Evolutionary conservation across 306 rosid genomes (phyloP).

Genomic region (Pterocarpus santalinus): DNA sequence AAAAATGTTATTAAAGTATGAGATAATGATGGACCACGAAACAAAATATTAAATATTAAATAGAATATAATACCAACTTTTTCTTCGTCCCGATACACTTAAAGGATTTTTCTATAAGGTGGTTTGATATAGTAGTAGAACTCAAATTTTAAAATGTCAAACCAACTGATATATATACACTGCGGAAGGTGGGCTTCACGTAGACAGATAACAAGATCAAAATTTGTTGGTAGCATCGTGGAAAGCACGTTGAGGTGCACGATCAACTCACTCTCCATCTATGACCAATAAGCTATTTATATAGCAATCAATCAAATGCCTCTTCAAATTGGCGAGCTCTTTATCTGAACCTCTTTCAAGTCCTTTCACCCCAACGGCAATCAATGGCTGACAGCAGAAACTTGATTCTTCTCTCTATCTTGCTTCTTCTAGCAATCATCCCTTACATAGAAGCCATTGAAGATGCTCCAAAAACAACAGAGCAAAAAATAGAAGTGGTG

Average conservation of each 20-base stretch:
- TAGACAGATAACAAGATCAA: not conserved
- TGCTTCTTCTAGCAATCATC: constrained; percentile 44
- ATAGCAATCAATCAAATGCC: constrained; percentile 24
- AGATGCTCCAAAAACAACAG: not conserved
- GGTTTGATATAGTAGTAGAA: not conserved
- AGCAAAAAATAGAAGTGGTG: constrained; percentile 51
- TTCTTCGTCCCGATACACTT: too few relatives aligned
- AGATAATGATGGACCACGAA: too few relatives aligned
- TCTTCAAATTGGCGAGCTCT: constrained; percentile 12
- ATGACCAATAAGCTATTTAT: constrained; percentile 6
- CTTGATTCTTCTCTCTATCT: constrained; percentile 44
- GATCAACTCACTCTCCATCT: not conserved
- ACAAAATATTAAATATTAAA: too few relatives aligned
- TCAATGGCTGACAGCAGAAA: constrained; percentile 56
- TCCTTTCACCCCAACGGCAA: not conserved
- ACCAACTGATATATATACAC: not conserved
- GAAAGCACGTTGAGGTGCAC: constrained; percentile 53
- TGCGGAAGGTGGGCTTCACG: constrained; percentile 55
- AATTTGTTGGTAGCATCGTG: constrained; percentile 51
- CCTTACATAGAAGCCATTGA: constrained; percentile 43
- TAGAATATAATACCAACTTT: too few relatives aligned
- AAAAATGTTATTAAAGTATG: too few relatives aligned
- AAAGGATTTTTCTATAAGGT: not conserved
- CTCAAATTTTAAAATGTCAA: not conserved
- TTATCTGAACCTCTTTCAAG: not conserved